Percentiles rank a stretch among this genome's conserved stretches.
These are phyloP conservation scores for Nothophaeocryptopus gaeumannii DNA, from an alignment of 2,329 filamentous ascomycete species.

Conservation along the genomic window DNA sequence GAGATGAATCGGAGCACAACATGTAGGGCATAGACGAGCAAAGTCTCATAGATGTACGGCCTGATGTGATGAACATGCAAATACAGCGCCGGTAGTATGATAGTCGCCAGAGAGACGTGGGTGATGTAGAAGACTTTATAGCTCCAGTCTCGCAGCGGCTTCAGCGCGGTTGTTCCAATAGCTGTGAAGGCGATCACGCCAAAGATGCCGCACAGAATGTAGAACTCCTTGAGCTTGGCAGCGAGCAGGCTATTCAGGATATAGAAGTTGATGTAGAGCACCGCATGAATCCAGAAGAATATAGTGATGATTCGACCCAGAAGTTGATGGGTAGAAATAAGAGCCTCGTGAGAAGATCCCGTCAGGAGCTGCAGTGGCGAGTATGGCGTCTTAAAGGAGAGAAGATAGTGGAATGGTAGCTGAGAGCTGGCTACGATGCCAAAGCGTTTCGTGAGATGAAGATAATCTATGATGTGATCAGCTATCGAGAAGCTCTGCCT, in stretches of 20 bases:
- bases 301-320: slow-evolving; percentile 54
- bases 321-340: slow-evolving; percentile 58
- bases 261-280: slow-evolving; percentile 59
- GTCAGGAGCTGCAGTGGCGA: slow-evolving; percentile 53
- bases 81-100: slow-evolving; percentile 51
- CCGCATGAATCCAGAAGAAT: slow-evolving; percentile 52
- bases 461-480: slow-evolving; percentile 49
- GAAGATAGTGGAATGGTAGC: slow-evolving; percentile 58
- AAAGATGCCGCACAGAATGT: slow-evolving; percentile 56
- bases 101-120: slow-evolving; percentile 53
- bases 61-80: slow-evolving; percentile 57
- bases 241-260: slow-evolving; percentile 48
- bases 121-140: slow-evolving; percentile 56
- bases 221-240: slow-evolving; percentile 55
- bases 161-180: slow-evolving; percentile 50
- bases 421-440: slow-evolving; percentile 60
- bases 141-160: slow-evolving; percentile 44
- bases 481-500: too few relatives aligned
- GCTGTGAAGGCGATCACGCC: slow-evolving; percentile 46
- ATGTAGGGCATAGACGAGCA: slow-evolving; percentile 48
- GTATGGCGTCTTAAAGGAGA: slow-evolving; percentile 52
- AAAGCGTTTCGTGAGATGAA: slow-evolving; percentile 62
- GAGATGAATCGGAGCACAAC: slow-evolving; percentile 37
- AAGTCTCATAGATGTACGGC: slow-evolving; percentile 52
- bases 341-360: slow-evolving; percentile 51